Percentiles rank a stretch among this genome's conserved stretches.
These are phyloP conservation scores for Tetradesmus obliquus DNA, from an alignment of 139 green algal species.

Conservation along the genomic window DNA sequence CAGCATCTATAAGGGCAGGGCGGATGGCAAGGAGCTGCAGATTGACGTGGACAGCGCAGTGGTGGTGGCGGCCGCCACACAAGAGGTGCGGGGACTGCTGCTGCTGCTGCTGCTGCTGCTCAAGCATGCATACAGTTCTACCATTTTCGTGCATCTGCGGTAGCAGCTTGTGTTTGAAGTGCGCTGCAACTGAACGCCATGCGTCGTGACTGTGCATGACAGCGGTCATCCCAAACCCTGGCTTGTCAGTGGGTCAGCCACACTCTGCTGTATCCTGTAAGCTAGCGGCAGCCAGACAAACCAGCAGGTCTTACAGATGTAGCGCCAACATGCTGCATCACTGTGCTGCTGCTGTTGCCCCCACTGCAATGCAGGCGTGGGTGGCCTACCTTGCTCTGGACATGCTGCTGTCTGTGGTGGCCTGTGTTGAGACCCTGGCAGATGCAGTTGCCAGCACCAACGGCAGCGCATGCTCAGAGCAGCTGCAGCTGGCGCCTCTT, in stretches of 20 bases:
- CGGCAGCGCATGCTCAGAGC: background rate
- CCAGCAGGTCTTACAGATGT: no score
- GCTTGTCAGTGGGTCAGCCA: no score
- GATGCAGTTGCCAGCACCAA: conserved; percentile 49
- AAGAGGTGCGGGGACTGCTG: conserved; percentile 12
- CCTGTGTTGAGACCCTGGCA: conserved; percentile 68
- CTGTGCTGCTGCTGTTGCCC: background rate
- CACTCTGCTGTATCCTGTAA: no score
- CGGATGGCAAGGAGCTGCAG: conserved; percentile 32
- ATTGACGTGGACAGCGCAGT: conserved; percentile 26
- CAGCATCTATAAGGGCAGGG: conserved; percentile 8
- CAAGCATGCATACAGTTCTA: no score
- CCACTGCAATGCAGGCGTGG: conserved; percentile 50
- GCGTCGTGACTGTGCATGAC: background rate
- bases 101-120: background rate
- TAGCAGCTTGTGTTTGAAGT: no score
- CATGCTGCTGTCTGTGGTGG: conserved; percentile 66
- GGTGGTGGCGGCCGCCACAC: background rate
- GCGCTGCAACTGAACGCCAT: no score
- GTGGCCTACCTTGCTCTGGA: conserved; percentile 75
- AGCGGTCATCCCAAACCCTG: no score
- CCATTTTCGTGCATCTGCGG: no score
- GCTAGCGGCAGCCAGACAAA: no score
- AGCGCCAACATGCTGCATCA: no score
- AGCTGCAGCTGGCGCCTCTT: background rate